Evolutionary conservation across 345 rosid genomes (phyloP).

Genomic region (Kandelia obovata): DNA sequence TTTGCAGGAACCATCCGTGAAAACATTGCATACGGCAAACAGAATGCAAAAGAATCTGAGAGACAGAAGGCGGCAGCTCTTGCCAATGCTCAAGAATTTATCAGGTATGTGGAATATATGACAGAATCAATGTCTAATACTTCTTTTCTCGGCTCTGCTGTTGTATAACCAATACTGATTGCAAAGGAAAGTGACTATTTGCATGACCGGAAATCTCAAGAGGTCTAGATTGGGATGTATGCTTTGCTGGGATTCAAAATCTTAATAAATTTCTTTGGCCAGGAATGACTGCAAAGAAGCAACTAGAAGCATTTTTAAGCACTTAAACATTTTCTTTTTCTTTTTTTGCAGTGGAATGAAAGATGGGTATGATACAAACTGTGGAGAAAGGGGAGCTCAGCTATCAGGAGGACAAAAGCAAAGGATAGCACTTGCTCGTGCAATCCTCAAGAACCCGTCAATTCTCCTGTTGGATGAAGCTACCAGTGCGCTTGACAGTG

Average conservation of each 20-base stretch:
- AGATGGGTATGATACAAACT: slow-evolving; percentile 57
- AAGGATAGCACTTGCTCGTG: slow-evolving; percentile 65
- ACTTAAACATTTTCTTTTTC: background rate
- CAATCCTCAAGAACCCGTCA: slow-evolving; percentile 59
- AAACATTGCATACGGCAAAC: slow-evolving; percentile 53
- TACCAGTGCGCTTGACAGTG: slow-evolving; percentile 66
- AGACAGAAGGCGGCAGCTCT: slow-evolving; percentile 47
- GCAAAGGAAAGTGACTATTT: no score
- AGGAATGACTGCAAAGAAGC: no score
- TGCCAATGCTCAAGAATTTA: slow-evolving; percentile 66
- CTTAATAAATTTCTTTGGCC: no score
- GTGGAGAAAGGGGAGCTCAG: slow-evolving; percentile 66
- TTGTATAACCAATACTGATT: background rate
- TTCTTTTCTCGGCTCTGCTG: no score
- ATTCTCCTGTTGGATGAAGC: slow-evolving; percentile 73
- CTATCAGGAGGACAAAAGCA: slow-evolving; percentile 79
- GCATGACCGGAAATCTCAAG: no score
- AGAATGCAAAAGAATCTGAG: slow-evolving; percentile 48
- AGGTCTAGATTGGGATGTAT: no score
- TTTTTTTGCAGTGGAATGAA: slow-evolving; percentile 52
- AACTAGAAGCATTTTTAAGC: background rate
- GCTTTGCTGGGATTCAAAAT: no score
- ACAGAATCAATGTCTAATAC: background rate
- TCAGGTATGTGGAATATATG: slow-evolving; percentile 35
- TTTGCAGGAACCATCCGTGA: slow-evolving; percentile 62